Evolutionary conservation across 2,329 filamentous ascomycete species (phyloP), one percentile per base, ranked within the genome.

Genomic region (Pseudogymnoascus sp.): DNA sequence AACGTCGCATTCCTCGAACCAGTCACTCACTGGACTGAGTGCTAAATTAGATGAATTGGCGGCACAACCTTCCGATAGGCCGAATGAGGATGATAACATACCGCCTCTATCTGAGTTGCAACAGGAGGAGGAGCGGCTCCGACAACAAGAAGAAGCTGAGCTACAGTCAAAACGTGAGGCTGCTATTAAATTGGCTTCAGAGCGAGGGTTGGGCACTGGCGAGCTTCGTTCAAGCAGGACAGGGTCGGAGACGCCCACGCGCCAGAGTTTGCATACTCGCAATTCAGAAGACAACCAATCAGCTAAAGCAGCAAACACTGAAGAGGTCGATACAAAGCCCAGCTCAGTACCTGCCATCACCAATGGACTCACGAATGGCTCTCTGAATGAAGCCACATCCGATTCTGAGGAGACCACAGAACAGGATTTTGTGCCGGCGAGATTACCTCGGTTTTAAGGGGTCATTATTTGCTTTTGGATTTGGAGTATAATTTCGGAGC

Each of bases 391-490:
- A 8, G 11, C 49, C 22, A 22, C 9, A 1, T 22, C 28, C 14
- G 67, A 69, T 22, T 6, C 60, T 19, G 68, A 70, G 19, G 66
- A 72, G 30, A 64, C 66, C 42, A 65, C 63, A 33, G 65, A 70
- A 19, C 66, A 71, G 19, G 73, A 73, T 2, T 87, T 87, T 66
- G 75, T 86, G 22, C 84, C 84, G 3, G 84, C 84, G 36, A 77
- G 83, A 63, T 71, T 87, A 64, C 84, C 84, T 38, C 77, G 78
- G 61, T 83, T 87, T 74, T 74, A 75, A 66, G 22, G 12, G 9
- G 16, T 6, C 12, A 28, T 39, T 36, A 60, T 39, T 19, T 23
- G 52, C 30, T 16, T 28, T 23, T 58, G 19, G 2, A 8, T 41
- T 61, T 45, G 55, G 14, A 16, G 19, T 39, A 59, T 11, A 52